Conservation (phyloP, 108 stramenopile species). For the Craspedostauros australis region DNA sequence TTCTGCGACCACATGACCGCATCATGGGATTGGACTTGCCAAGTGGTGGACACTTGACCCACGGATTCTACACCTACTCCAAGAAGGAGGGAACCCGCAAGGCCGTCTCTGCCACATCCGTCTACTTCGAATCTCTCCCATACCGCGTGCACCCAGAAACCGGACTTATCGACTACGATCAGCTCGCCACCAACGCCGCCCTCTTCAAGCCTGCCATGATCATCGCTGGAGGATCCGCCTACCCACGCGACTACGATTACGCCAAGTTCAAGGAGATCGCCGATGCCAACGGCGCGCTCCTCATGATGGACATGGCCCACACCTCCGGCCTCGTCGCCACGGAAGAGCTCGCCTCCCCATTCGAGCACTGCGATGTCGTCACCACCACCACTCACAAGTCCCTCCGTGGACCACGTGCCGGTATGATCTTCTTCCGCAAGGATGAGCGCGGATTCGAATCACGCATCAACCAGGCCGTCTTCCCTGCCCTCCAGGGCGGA, state of each 20-base stretch:
- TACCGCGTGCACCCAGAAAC: conserved; percentile 95
- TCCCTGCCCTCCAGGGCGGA: conserved; percentile 99
- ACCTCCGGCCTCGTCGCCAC: conserved; percentile 98
- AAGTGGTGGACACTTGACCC: conserved; percentile 97
- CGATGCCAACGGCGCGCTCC: conserved; percentile 94
- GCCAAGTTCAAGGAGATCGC: conserved; percentile 95
- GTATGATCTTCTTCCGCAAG: conserved; percentile 99
- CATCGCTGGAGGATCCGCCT: conserved; percentile 97
- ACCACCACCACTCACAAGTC: conserved; percentile 99
- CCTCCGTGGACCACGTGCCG: conserved; percentile 98
- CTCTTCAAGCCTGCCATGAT: conserved; percentile 99
- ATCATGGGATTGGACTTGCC: conserved; percentile 99
- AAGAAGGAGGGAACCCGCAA: conserved; percentile 95
- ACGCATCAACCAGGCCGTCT: conserved; percentile 97
- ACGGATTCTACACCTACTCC: conserved; percentile 98
- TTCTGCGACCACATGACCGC: conserved; percentile 97
- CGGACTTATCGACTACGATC: conserved; percentile 96
- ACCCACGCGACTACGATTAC: conserved; percentile 99
- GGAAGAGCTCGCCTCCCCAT: conserved; percentile 86
- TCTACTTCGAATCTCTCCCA: conserved; percentile 99
- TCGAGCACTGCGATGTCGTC: conserved; percentile 95
- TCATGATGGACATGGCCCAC: conserved; percentile 99
- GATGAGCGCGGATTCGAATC: conserved; percentile 95
- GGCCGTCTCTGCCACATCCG: conserved; percentile 98
- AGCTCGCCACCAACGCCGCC: conserved; percentile 81